These are phyloP conservation scores for Emmonsiellopsis sp. DNA, from an alignment of 2,329 filamentous ascomycete species.

Conservation along the genomic window DNA sequence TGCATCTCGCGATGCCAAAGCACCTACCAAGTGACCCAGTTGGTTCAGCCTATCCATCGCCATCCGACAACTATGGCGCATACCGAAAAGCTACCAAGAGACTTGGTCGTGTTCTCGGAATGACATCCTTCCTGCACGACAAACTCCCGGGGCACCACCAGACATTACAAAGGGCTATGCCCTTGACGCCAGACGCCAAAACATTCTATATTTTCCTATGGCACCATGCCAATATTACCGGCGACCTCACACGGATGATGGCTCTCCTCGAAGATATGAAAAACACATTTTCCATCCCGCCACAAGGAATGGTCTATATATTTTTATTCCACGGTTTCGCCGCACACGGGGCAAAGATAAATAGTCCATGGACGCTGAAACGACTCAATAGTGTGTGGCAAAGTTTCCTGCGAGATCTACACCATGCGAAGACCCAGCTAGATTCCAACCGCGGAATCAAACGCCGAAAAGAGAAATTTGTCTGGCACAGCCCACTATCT, in stretches of 20 bases:
- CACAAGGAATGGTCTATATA: slow-evolving; percentile 70
- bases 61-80: slow-evolving; percentile 25
- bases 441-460: slow-evolving; percentile 7
- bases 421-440: slow-evolving; percentile 25
- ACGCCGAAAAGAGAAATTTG: slow-evolving; percentile 9
- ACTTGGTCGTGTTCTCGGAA: slow-evolving; percentile 41
- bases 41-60: slow-evolving; percentile 16
- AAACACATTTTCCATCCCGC: slow-evolving; percentile 52
- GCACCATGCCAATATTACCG: slow-evolving; percentile 59
- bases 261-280: slow-evolving; percentile 73
- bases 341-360: slow-evolving; percentile 56
- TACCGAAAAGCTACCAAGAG: slow-evolving; percentile 31
- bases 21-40: slow-evolving; percentile 13
- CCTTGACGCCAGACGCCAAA: slow-evolving; percentile 62
- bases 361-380: slow-evolving; percentile 62
- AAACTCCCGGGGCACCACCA: slow-evolving; percentile 48
- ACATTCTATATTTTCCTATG: slow-evolving; percentile 75
- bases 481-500: slow-evolving; percentile 7
- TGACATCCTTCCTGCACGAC: slow-evolving; percentile 34
- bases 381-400: slow-evolving; percentile 61
- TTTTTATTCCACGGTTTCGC: slow-evolving; percentile 76
- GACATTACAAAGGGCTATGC: slow-evolving; percentile 55
- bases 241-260: slow-evolving; percentile 62
- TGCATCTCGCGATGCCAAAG: slow-evolving; percentile 35
- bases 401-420: slow-evolving; percentile 47